A percentile compares a stretch with the other conserved stretches of the same genome.
These are phyloP conservation scores for Raphanus sativus DNA, from an alignment of 345 rosid species.

Conservation along the genomic window DNA sequence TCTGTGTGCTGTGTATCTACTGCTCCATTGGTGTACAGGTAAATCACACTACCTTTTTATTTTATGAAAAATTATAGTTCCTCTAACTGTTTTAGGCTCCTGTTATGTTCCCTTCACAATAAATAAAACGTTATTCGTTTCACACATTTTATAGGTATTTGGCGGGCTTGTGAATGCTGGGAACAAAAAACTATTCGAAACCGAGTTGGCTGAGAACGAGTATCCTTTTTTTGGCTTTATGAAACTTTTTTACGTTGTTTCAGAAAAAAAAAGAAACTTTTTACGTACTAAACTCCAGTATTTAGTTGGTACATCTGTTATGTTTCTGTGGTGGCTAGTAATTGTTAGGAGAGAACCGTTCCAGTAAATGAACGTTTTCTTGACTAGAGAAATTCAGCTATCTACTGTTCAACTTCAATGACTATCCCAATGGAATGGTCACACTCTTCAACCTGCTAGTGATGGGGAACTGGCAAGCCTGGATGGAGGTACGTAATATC, in stretches of 20 bases:
- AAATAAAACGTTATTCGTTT: background rate
- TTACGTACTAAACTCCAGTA: constrained; percentile 1
- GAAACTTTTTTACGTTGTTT: background rate
- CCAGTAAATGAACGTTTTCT: constrained; percentile 28
- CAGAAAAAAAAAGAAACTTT: too few species aligned
- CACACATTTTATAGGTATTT: constrained; percentile 53
- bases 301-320: background rate
- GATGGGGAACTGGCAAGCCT: constrained; percentile 86
- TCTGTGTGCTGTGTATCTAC: constrained; percentile 84
- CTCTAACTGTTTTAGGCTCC: background rate
- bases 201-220: constrained; percentile 71
- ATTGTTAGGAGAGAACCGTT: background rate
- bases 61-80: background rate
- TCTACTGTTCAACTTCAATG: constrained; percentile 85
- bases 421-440: constrained; percentile 98
- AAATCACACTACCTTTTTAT: constrained; percentile 16
- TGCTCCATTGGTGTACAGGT: constrained; percentile 97
- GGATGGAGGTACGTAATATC: constrained; percentile 96
- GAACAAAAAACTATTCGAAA: constrained; percentile 55
- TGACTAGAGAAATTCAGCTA: constrained; percentile 62
- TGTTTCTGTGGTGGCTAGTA: background rate
- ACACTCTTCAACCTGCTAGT: constrained; percentile 92
- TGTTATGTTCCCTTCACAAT: background rate
- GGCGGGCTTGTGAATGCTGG: constrained; percentile 96
- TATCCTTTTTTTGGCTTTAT: constrained; percentile 55